These are phyloP conservation scores for Xylariaceae sp. DNA, from an alignment of 2,329 filamentous ascomycete species.

Conservation along the genomic window DNA sequence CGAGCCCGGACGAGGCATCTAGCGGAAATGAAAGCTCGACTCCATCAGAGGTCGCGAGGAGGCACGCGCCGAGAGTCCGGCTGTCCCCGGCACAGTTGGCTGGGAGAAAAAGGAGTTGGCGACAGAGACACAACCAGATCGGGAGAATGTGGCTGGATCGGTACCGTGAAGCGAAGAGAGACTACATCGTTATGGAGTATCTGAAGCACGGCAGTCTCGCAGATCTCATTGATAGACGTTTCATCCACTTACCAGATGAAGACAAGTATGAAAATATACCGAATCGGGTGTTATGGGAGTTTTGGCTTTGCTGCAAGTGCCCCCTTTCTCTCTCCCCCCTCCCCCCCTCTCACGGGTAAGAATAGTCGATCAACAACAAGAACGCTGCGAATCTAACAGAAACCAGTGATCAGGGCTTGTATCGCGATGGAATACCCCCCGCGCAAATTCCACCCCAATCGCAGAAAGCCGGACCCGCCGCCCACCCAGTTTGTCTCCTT, in stretches of 20 bases:
- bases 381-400: not conserved
- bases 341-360: not conserved
- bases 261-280: slow-evolving; percentile 1
- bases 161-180: not conserved
- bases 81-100: not conserved
- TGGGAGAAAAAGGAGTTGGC: not conserved
- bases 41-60: not conserved
- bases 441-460: slow-evolving; percentile 20
- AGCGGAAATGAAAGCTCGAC: slow-evolving; percentile 21
- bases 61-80: not conserved
- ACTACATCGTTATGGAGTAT: slow-evolving; percentile 23
- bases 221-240: slow-evolving; percentile 15
- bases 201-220: slow-evolving; percentile 18
- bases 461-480: slow-evolving; percentile 3
- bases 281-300: slow-evolving; percentile 18
- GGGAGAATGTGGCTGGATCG: not conserved
- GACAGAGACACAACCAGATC: not conserved
- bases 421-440: slow-evolving; percentile 25
- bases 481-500: not conserved
- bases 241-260: not conserved
- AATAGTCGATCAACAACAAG: not conserved
- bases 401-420: slow-evolving; percentile 21
- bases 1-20: slow-evolving; percentile 15
- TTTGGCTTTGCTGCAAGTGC: slow-evolving; percentile 24
- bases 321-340: not conserved